phyloP scores from a whole-genome alignment of 805 yeast genomes.

The Lipomyces orientalis region DNA sequence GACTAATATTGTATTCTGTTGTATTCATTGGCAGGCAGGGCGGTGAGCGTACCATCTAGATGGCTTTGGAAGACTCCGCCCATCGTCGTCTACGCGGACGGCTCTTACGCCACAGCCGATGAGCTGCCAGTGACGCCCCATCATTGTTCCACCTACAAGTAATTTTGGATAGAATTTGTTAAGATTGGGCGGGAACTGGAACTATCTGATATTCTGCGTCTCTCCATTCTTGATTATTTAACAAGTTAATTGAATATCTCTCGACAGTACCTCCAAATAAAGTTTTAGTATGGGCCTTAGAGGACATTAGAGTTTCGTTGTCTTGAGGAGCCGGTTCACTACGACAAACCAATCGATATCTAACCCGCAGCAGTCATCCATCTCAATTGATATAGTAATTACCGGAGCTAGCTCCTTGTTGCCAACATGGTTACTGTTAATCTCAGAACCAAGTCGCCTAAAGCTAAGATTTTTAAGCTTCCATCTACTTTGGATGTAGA shows the following conservation, averaged over 20 bases:
- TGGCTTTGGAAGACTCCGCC: background rate
- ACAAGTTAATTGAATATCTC: background rate
- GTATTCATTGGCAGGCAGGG: background rate
- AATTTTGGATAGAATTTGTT: background rate
- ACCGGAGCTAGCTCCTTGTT: background rate
- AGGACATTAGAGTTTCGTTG: background rate
- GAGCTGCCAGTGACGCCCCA: background rate
- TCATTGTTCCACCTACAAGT: background rate
- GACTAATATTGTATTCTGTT: background rate
- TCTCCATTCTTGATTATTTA: background rate
- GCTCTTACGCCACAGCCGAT: background rate
- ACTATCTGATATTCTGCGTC: background rate
- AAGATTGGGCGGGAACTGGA: background rate
- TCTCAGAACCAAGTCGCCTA: constrained; percentile 39
- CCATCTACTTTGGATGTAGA: constrained; percentile 43
- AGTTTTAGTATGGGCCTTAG: too few species aligned
- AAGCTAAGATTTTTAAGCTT: constrained; percentile 39
- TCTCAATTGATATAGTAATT: background rate
- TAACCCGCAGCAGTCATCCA: background rate
- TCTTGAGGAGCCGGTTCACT: too few species aligned
- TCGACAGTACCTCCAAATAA: background rate
- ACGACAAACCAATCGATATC: too few species aligned
- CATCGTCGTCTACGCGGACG: background rate
- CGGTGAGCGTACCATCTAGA: too few species aligned
- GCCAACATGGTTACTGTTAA: constrained; percentile 28